phyloP scores from a whole-genome alignment of 1,284 basidiomycete species.

The Ceratobasidium sp. region DNA sequence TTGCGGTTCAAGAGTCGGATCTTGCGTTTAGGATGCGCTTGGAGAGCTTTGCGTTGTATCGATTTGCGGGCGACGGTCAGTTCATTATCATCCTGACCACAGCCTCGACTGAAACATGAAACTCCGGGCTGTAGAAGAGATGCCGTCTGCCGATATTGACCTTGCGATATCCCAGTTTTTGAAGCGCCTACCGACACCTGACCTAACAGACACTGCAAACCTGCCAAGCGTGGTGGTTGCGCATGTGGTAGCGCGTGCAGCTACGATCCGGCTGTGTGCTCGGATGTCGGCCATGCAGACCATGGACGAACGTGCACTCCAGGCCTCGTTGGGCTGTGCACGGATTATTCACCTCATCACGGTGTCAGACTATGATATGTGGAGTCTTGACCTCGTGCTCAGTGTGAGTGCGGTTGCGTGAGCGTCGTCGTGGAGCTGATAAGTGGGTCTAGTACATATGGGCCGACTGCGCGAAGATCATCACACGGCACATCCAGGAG shows the following conservation, averaged over 20 bases:
- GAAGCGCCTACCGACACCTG: conserved; percentile 15
- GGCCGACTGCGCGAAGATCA: conserved; percentile 40
- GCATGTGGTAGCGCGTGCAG: conserved; percentile 25
- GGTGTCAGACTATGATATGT: conserved; percentile 38
- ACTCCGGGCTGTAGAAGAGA: conserved; percentile 1
- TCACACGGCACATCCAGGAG: conserved; percentile 27
- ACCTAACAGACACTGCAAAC: conserved; percentile 11
- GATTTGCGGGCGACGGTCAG: conserved; percentile 28
- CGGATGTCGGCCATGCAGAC: conserved; percentile 14
- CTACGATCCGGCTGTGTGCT: conserved; percentile 27
- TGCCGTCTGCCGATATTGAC: conserved; percentile 20
- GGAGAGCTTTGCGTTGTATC: conserved; percentile 33
- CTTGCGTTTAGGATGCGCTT: conserved; percentile 25
- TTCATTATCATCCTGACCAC: background rate
- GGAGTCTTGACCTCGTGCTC: conserved; percentile 34
- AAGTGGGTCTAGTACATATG: conserved; percentile 21
- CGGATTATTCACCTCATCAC: conserved; percentile 22
- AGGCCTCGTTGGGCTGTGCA: conserved; percentile 17
- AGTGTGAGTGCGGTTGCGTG: background rate
- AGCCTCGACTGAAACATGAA: background rate
- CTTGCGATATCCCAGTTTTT: conserved; percentile 30
- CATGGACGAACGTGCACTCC: conserved; percentile 23
- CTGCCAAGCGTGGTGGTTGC: conserved; percentile 24
- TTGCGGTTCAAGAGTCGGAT: conserved; percentile 7
- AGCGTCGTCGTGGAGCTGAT: background rate